Evolutionary conservation across 495 filamentous ascomycete genomes (phyloP), one percentile per base, ranked within the genome.

Genomic region (Trichocladium uniseriatum): DNA sequence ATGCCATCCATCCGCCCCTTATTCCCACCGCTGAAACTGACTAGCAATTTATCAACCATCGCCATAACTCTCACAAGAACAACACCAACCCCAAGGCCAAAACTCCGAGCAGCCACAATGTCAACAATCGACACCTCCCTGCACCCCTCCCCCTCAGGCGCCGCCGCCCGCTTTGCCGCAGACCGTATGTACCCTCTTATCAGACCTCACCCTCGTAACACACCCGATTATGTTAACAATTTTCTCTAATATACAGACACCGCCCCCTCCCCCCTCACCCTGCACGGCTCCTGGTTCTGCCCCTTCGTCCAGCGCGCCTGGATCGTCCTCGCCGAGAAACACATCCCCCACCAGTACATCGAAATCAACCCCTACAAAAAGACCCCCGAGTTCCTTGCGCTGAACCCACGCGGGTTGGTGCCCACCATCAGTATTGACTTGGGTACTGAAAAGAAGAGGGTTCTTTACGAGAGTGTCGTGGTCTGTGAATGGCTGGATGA

Each of bases 341-440:
- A 69, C n/a, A 80, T 84, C 43, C 78, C 79, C 35, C 80, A 87
- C 59, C 75, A 86, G 58, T 87, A 84, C 62, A 73, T 86, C 55
- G 81, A 89, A 57, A 72, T 82, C 55, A 83, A 85, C 59, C 83
- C 84, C 5, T 86, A 86, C 74, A 64, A 78, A 60, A 87, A 87
- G 56, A 75, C 74, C 0, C 62, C 73, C 27, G 75, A 73, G 8
- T 79, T 86, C 14, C 74, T 86, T 14, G 65, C 69, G 6, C 73
- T 87, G 35, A 87, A 87, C 53, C 83, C 82, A 1, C 76, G 81
- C 11, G 81, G 82, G 2, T 69, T 88, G 7, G 79, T 87, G 2
- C 85, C 83, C 7, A 86, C 82, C 3, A 68, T 87, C 0, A 68
- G 55, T 0, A 61, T 71, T 5, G 63, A 66, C 0, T 20, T 51